Conservation (phyloP, 2,329 filamentous ascomycete genomes). For the Fusarium sp. region DNA sequence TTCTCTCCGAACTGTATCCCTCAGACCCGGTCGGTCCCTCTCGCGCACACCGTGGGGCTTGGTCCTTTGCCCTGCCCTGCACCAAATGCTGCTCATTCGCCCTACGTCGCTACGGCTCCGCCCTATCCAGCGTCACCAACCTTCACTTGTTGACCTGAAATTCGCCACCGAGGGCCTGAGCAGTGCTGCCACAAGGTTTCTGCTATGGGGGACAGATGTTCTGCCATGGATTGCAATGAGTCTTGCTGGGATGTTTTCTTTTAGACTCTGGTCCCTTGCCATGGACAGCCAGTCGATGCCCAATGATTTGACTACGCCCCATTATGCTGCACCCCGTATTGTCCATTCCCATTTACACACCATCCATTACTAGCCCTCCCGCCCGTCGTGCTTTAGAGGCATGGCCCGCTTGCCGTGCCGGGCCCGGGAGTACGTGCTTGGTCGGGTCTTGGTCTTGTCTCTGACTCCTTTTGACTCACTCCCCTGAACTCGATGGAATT, state of each 20-base stretch:
- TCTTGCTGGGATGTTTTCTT: slow-evolving; percentile 22
- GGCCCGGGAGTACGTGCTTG: slow-evolving; percentile 30
- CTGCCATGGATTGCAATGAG: slow-evolving; percentile 4
- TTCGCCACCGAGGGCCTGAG: slow-evolving; percentile 27
- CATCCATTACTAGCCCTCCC: slow-evolving; percentile 30
- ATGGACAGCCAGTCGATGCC: slow-evolving; percentile 34
- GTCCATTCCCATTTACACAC: slow-evolving; percentile 17
- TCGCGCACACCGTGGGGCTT: slow-evolving; percentile 37
- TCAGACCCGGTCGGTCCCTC: slow-evolving; percentile 10
- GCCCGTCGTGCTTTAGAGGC: slow-evolving; percentile 32
- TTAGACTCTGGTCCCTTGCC: slow-evolving; percentile 29
- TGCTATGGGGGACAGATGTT: slow-evolving; percentile 10
- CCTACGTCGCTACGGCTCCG: slow-evolving; percentile 24
- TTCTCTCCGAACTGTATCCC: background rate
- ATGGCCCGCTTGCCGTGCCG: slow-evolving; percentile 35
- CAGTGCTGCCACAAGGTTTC: slow-evolving; percentile 18
- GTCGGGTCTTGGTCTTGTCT: slow-evolving; percentile 26
- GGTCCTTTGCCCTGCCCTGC: slow-evolving; percentile 32
- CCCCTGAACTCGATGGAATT: slow-evolving; percentile 18
- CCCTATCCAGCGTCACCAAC: slow-evolving; percentile 33
- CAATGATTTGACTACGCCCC: slow-evolving; percentile 39
- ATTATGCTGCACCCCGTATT: slow-evolving; percentile 28
- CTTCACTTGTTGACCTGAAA: slow-evolving; percentile 28
- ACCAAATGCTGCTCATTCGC: slow-evolving; percentile 25
- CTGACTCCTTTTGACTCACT: slow-evolving; percentile 34